Percentiles rank a stretch among this genome's conserved stretches.
These are phyloP conservation scores for Phytopythium ostracodes DNA, from an alignment of 352 stramenopile genomes.

Conservation along the genomic window DNA sequence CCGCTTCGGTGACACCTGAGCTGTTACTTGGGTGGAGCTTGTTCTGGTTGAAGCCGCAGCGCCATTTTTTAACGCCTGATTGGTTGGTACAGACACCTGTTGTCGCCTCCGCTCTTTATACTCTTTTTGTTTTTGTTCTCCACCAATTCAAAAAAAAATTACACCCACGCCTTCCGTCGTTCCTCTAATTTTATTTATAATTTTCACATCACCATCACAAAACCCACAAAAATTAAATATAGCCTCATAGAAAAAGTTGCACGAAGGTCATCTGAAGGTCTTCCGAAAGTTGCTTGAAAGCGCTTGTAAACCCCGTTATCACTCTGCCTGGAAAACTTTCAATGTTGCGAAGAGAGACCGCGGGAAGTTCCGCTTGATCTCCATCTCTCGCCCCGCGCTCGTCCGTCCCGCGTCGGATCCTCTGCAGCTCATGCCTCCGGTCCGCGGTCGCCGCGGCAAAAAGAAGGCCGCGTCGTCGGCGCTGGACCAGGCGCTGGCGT, in stretches of 20 bases:
- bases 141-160: not conserved
- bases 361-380: too few species aligned
- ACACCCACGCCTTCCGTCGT: not conserved
- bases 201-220: not conserved
- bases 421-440: not conserved
- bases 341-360: not conserved
- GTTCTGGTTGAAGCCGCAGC: not conserved
- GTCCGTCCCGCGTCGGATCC: too few species aligned
- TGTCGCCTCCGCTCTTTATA: constrained; percentile 1
- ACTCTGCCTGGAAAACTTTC: too few species aligned
- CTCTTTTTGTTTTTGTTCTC: constrained; percentile 1
- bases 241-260: not conserved
- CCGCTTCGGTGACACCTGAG: too few species aligned
- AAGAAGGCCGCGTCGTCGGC: not conserved
- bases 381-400: not conserved
- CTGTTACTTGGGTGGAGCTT: not conserved
- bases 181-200: not conserved
- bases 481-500: constrained; percentile 6
- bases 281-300: not conserved
- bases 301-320: not conserved
- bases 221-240: not conserved
- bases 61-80: too few species aligned
- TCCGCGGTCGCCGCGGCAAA: not conserved
- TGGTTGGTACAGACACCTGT: not conserved
- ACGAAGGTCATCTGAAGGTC: not conserved